These are phyloP conservation scores for Termitomyces sp. DNA, from an alignment of 768 basidiomycete genomes.

Conservation along the genomic window DNA sequence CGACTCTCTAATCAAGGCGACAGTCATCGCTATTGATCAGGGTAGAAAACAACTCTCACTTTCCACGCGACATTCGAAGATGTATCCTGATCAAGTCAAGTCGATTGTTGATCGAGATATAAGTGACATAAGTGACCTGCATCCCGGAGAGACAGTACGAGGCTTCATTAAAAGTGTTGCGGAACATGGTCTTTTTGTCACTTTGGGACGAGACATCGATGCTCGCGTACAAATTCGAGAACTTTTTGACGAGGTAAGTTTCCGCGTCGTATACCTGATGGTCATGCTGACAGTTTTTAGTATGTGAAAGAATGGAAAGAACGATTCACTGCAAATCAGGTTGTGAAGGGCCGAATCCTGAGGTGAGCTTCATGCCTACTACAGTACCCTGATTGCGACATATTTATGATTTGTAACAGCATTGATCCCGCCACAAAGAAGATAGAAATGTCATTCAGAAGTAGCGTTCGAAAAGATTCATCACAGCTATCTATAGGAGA, in stretches of 20 bases:
- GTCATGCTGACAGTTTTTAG: slow-evolving; percentile 35
- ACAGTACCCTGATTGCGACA: background rate
- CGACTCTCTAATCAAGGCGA: slow-evolving; percentile 66
- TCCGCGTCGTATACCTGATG: background rate
- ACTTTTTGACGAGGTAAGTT: slow-evolving; percentile 78
- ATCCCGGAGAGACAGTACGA: slow-evolving; percentile 71
- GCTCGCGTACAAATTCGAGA: slow-evolving; percentile 92
- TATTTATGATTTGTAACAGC: slow-evolving; percentile 35
- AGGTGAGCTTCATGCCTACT: slow-evolving; percentile 41
- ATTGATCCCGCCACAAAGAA: slow-evolving; percentile 69
- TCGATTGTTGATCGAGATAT: slow-evolving; percentile 69
- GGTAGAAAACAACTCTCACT: slow-evolving; percentile 68
- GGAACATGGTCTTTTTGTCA: slow-evolving; percentile 88
- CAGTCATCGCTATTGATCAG: slow-evolving; percentile 67
- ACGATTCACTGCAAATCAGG: slow-evolving; percentile 72
- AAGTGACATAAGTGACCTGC: slow-evolving; percentile 52
- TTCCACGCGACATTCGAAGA: slow-evolving; percentile 74
- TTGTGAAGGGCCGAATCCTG: slow-evolving; percentile 84
- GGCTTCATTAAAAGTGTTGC: slow-evolving; percentile 89
- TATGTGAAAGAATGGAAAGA: slow-evolving; percentile 96
- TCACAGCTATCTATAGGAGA: slow-evolving; percentile 45
- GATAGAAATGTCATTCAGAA: slow-evolving; percentile 88
- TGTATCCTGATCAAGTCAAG: slow-evolving; percentile 48
- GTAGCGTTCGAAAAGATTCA: slow-evolving; percentile 47
- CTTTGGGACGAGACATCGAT: slow-evolving; percentile 78